Evolutionary conservation across 805 yeast species (phyloP), one percentile per base, ranked within the genome.

Genomic region (Jamesozyma piceae): DNA sequence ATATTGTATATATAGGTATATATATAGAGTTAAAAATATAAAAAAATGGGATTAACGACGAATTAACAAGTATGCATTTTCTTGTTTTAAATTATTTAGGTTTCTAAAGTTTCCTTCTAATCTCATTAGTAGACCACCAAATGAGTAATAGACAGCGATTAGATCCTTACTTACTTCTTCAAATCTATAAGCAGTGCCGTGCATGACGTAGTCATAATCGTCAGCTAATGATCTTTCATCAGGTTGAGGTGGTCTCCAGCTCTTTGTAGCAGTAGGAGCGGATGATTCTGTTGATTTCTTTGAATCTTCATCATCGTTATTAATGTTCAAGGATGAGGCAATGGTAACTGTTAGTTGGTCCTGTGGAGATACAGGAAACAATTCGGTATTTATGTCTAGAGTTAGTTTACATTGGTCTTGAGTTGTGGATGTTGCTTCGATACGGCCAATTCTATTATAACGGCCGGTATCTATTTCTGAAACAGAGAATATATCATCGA

Each of bases 171-270:
- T 55, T 48, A 81, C 77, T 67, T 92, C 98, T 63, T 90, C 96
- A 60, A 92, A 92, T 64, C 90, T 89, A 72, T 92, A 92, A 37
- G 92, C 95, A 5, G 95, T 88, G 42, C 98, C 98, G 62, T 89
- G 80, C 97, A 92, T 90, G 51, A 92, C 97, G 57, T 92, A 92
- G 64, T 90, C 97, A 68, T 88, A 90, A 60, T 92, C 97, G 62
- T 90, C 97, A 51, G 96, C 95, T 55, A 90, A 72, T 5, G 94
- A 76, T 58, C 82, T 76, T 52, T 88, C 95, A 45, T 81, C 84
- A 11, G 83, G 74, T 64, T 75, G 83, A 36, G 95, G 95, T 17
- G 72, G 70, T 57, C 71, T 68, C 72, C 72, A 68, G 19, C 69
- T 65, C 20, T 47, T 48, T 33, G 60, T 52, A n/a, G 55, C 55